Conservation (phyloP, 2,329 filamentous ascomycete species). For the Hypocrella siamensis region DNA sequence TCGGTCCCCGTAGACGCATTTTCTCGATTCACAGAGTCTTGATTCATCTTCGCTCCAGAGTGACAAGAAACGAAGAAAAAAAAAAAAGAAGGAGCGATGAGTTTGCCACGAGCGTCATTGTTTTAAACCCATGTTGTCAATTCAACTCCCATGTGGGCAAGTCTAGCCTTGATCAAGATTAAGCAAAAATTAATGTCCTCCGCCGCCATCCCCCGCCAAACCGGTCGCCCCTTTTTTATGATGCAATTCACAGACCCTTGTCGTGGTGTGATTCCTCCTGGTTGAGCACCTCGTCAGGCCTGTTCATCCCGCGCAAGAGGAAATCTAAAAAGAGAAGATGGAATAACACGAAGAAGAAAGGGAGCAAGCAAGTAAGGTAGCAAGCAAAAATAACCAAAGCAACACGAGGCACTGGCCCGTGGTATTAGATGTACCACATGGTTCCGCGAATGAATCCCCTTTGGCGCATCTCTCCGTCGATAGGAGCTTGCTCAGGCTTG, state of each 20-base stretch:
- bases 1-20: too few species aligned
- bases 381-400: too few species aligned
- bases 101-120: slow-evolving; percentile 1
- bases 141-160: not conserved
- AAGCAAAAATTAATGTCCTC: slow-evolving; percentile 13
- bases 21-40: too few species aligned
- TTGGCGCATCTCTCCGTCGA: slow-evolving; percentile 15
- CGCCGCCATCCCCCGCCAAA: slow-evolving; percentile 19
- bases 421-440: slow-evolving; percentile 27
- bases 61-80: too few species aligned
- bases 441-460: slow-evolving; percentile 20
- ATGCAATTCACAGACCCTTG: not conserved
- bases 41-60: too few species aligned
- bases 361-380: slow-evolving; percentile 1
- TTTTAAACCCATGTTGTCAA: not conserved
- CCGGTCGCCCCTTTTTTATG: slow-evolving; percentile 15
- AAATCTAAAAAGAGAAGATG: not conserved
- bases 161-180: not conserved
- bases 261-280: not conserved
- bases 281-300: too few species aligned
- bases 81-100: too few species aligned
- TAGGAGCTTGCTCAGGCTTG: slow-evolving; percentile 6
- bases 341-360: not conserved
- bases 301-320: too few species aligned
- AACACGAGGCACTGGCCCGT: not conserved